These are phyloP conservation scores for Ustilago nuda DNA, from an alignment of 1,284 basidiomycete species.

Conservation along the genomic window DNA sequence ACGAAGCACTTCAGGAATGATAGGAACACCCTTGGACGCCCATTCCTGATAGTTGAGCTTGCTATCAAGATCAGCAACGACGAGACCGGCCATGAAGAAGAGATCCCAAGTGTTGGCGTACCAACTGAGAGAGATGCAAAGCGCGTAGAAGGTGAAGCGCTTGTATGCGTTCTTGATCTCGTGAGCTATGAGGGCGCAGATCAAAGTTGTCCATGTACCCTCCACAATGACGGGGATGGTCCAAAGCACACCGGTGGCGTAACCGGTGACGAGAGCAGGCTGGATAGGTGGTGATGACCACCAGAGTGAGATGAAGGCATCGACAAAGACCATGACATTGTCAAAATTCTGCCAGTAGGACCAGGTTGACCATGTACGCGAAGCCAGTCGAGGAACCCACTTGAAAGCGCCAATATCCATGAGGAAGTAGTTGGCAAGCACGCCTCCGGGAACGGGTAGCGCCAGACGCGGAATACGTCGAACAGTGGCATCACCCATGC, in stretches of 20 bases:
- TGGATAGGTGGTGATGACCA: constrained; percentile 55
- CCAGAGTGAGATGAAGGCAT: constrained; percentile 61
- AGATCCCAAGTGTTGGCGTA: constrained; percentile 61
- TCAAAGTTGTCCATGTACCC: constrained; percentile 57
- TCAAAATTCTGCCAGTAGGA: constrained; percentile 62
- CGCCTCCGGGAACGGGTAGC: constrained; percentile 57
- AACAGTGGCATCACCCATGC: constrained; percentile 56
- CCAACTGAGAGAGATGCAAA: constrained; percentile 59
- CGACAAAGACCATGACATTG: constrained; percentile 57
- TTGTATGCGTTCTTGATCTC: constrained; percentile 61
- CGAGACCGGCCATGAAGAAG: constrained; percentile 64
- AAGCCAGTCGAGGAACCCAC: constrained; percentile 60
- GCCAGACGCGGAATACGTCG: constrained; percentile 62
- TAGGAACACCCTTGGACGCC: constrained; percentile 49
- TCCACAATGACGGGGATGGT: constrained; percentile 64
- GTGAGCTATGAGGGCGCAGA: constrained; percentile 58
- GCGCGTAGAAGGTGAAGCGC: constrained; percentile 58
- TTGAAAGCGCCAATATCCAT: constrained; percentile 60
- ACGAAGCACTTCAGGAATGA: constrained; percentile 33
- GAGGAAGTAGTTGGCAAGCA: constrained; percentile 61
- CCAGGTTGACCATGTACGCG: constrained; percentile 64
- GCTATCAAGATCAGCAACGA: constrained; percentile 60
- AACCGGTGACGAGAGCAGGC: constrained; percentile 55
- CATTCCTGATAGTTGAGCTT: constrained; percentile 59
- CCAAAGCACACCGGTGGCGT: constrained; percentile 66